Evolutionary conservation across 352 stramenopile species (phyloP).

Genomic region (Pelagophyceae sp.): DNA sequence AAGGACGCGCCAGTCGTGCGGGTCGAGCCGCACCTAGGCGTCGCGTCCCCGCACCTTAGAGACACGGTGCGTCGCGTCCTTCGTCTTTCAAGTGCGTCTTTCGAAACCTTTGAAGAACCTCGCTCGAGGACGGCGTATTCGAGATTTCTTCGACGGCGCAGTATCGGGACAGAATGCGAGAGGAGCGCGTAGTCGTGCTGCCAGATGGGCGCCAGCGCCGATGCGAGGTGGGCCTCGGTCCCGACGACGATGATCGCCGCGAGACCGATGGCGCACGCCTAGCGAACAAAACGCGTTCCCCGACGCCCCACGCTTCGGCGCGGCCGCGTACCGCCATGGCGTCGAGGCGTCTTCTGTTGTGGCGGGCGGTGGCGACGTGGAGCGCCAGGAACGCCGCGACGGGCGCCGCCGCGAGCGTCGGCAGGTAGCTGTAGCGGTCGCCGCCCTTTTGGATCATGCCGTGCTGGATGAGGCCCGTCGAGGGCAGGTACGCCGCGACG

Average conservation of each 20-base stretch:
- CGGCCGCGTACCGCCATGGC: no score
- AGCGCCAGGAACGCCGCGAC: constrained; percentile 17
- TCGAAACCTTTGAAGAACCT: no score
- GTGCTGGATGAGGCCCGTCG: constrained; percentile 57
- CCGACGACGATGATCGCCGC: constrained; percentile 26
- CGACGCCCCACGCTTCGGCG: constrained; percentile 11
- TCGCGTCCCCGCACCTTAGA: no score
- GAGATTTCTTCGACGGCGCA: constrained; percentile 25
- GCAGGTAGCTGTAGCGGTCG: constrained; percentile 60
- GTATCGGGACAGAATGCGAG: constrained; percentile 25
- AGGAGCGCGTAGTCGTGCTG: constrained; percentile 41
- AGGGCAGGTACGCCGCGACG: constrained; percentile 49
- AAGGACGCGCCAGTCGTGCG: constrained; percentile 50
- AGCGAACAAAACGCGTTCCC: no score
- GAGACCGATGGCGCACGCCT: constrained; percentile 10
- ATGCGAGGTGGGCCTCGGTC: constrained; percentile 26
- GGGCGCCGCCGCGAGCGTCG: constrained; percentile 42
- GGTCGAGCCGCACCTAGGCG: constrained; percentile 38
- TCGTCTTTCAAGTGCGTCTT: no score
- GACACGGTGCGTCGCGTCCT: no score
- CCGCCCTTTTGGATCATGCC: constrained; percentile 48
- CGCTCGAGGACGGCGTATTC: constrained; percentile 32
- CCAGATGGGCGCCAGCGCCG: constrained; percentile 35
- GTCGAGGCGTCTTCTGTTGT: no score
- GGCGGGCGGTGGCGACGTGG: constrained; percentile 13